These are phyloP conservation scores for Fraxinus pennsylvanica DNA, from an alignment of 257 asterid species.

Conservation along the genomic window DNA sequence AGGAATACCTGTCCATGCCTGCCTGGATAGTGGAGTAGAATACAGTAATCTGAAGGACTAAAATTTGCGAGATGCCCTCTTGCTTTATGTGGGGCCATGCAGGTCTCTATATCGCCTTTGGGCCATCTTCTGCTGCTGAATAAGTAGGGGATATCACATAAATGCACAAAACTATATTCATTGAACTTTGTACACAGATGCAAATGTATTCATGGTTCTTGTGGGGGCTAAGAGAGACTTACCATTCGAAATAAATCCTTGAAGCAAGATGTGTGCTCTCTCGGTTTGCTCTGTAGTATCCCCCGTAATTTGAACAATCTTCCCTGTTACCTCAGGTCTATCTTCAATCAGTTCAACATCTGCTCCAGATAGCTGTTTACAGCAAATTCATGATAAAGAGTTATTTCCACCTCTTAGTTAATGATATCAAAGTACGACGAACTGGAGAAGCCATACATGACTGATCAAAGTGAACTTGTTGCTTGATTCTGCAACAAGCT, in stretches of 20 bases:
- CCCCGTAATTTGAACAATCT: conserved; percentile 77
- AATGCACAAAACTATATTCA: conserved; percentile 1
- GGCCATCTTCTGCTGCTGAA: conserved; percentile 80
- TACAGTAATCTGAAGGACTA: too few relatives aligned
- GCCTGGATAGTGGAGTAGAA: too few relatives aligned
- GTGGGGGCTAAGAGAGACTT: conserved; percentile 31
- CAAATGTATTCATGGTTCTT: background rate
- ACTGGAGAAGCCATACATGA: conserved; percentile 47
- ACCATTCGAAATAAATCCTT: conserved; percentile 95
- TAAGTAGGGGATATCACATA: conserved; percentile 10
- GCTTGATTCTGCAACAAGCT: conserved; percentile 69
- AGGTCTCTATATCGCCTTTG: conserved; percentile 30
- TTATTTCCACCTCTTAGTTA: background rate
- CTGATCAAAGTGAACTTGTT: conserved; percentile 76
- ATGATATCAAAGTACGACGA: background rate
- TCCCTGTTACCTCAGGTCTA: conserved; percentile 60
- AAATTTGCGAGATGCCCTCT: background rate
- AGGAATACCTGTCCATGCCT: background rate
- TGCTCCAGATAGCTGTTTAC: conserved; percentile 82
- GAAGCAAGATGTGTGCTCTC: conserved; percentile 95
- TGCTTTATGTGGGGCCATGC: conserved; percentile 18
- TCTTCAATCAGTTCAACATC: conserved; percentile 75
- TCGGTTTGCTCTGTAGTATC: conserved; percentile 86
- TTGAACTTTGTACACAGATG: background rate
- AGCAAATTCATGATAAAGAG: conserved; percentile 16